Evolutionary conservation across 164 flowering plant genomes (phyloP).

Genomic region (Sextonia rubra): DNA sequence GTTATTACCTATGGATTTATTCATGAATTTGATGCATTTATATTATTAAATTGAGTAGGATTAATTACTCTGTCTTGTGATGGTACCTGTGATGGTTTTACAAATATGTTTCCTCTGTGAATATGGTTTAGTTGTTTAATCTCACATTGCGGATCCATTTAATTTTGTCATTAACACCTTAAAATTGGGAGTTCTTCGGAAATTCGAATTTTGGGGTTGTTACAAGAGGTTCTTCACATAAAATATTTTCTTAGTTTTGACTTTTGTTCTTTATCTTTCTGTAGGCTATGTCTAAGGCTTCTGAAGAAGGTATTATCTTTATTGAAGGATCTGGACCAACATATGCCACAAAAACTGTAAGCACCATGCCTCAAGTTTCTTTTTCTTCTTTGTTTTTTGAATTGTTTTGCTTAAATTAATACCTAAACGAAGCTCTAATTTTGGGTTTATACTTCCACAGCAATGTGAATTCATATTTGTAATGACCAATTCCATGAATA

Average conservation of each 20-base stretch:
- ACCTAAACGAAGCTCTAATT: not conserved
- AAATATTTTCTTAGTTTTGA: not conserved
- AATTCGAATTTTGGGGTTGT: too few species aligned
- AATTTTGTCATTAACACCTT: too few species aligned
- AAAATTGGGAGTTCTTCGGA: too few species aligned
- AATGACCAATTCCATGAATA: not conserved
- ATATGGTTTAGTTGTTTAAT: too few species aligned
- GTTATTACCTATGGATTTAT: too few species aligned
- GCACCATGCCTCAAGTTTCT: constrained; percentile 16
- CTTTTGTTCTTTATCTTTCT: not conserved
- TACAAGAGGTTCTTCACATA: not conserved
- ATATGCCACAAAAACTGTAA: constrained; percentile 87
- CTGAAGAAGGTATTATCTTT: constrained; percentile 58
- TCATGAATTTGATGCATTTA: too few species aligned
- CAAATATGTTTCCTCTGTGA: too few species aligned
- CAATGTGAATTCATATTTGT: not conserved
- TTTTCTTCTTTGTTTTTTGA: not conserved
- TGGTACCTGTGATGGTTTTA: too few species aligned
- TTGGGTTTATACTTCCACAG: not conserved
- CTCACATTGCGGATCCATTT: too few species aligned
- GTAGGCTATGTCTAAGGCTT: constrained; percentile 78
- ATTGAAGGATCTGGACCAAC: constrained; percentile 96
- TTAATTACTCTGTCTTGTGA: too few species aligned
- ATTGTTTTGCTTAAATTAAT: not conserved
- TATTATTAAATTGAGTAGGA: too few species aligned